These are phyloP conservation scores for Avena atlantica DNA, from an alignment of 176 grass and related monocot genomes.

Conservation along the genomic window DNA sequence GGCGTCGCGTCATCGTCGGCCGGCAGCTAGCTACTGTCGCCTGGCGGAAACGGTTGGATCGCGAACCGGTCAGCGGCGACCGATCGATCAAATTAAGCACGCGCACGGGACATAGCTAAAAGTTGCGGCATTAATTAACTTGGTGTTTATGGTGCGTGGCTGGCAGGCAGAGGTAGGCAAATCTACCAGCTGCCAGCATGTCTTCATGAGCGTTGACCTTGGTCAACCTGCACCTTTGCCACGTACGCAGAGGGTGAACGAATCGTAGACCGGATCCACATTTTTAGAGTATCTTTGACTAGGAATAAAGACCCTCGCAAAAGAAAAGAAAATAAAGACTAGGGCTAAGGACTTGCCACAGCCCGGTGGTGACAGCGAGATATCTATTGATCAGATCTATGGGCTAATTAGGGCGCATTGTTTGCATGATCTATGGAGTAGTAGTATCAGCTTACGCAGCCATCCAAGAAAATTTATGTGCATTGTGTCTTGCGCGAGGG, in stretches of 20 bases:
- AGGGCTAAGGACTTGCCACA: not conserved
- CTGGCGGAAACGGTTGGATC: not conserved
- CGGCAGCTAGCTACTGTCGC: not conserved
- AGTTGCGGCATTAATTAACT: not conserved
- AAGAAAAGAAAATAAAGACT: too few relatives aligned
- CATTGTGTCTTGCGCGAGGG: not conserved
- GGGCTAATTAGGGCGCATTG: slow-evolving; percentile 20
- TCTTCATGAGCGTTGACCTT: slow-evolving; percentile 4
- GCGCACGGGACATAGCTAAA: not conserved
- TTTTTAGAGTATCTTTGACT: slow-evolving; percentile 27
- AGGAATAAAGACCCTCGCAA: too few relatives aligned
- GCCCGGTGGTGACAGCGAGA: slow-evolving; percentile 10
- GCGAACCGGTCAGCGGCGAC: not conserved
- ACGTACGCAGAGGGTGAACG: not conserved
- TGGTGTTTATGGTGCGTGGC: not conserved
- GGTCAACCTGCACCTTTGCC: slow-evolving; percentile 27
- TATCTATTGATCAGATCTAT: not conserved
- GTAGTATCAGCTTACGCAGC: not conserved
- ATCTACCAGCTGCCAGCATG: not conserved
- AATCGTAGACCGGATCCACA: not conserved
- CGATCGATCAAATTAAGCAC: not conserved
- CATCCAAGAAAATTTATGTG: not conserved
- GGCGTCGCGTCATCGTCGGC: not conserved
- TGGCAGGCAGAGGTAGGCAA: not conserved
- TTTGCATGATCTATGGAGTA: slow-evolving; percentile 5